Evolutionary conservation across 139 green algal species (phyloP).

Genomic region (Ettlia oleoabundans): DNA sequence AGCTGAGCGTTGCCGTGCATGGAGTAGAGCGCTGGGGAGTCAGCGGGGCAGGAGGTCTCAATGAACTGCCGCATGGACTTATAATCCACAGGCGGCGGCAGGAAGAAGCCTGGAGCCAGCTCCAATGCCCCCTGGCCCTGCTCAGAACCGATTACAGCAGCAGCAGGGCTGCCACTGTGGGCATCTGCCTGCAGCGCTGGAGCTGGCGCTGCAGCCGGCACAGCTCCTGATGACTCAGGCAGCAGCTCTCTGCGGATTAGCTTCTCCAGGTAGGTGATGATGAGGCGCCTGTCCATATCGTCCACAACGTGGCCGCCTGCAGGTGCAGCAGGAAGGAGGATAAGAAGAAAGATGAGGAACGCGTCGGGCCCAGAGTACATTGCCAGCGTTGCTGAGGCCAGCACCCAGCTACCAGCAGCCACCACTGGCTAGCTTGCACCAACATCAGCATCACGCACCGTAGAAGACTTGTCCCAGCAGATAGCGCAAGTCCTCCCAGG

Average conservation of each 20-base stretch:
- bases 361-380: too few relatives aligned
- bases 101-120: conserved; percentile 79
- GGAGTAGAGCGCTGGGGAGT: conserved; percentile 84
- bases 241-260: conserved; percentile 85
- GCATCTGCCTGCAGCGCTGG: neutral
- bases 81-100: conserved; percentile 53
- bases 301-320: conserved; percentile 96
- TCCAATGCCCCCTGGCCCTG: conserved; percentile 51
- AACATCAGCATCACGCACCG: neutral
- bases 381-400: too few relatives aligned
- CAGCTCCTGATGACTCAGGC: conserved; percentile 49
- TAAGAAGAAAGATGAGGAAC: too few relatives aligned
- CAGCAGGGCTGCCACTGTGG: neutral
- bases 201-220: neutral
- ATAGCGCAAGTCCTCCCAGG: conserved; percentile 90
- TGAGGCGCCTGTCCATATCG: conserved; percentile 87
- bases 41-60: conserved; percentile 73
- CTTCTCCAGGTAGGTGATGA: conserved; percentile 75
- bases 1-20: conserved; percentile 94
- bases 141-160: neutral
- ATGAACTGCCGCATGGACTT: conserved; percentile 77
- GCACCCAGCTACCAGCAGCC: too few relatives aligned
- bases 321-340: neutral
- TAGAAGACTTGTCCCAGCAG: conserved; percentile 96
- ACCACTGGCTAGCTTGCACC: too few relatives aligned